phyloP scores from a whole-genome alignment of 306 rosid genomes.

The Vigna mungo region DNA sequence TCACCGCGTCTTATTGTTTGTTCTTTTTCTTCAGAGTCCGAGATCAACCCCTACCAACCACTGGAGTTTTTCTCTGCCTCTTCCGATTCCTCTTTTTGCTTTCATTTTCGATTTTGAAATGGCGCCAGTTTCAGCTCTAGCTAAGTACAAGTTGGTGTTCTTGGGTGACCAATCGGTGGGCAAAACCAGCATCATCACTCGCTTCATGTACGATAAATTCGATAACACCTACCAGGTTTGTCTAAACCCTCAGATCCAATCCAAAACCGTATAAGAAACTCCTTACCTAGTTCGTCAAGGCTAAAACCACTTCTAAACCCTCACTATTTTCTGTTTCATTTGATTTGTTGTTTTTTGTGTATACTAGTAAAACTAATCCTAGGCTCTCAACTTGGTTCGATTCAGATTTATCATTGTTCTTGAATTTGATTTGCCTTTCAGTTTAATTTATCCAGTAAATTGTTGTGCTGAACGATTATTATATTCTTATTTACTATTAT shows the following conservation, averaged over 20 bases:
- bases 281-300: background rate
- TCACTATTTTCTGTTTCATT: background rate
- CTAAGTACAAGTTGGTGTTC: slow-evolving; percentile 64
- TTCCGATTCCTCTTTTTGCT: background rate
- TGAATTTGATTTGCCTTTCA: slow-evolving; percentile 4
- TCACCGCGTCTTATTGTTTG: background rate
- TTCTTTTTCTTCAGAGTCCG: background rate
- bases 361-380: background rate
- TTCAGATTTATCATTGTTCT: background rate
- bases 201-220: slow-evolving; percentile 64
- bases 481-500: background rate
- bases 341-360: background rate
- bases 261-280: background rate
- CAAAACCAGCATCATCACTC: slow-evolving; percentile 66
- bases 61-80: slow-evolving; percentile 38
- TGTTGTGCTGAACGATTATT: background rate
- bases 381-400: background rate
- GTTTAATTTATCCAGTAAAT: background rate
- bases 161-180: slow-evolving; percentile 67
- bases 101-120: slow-evolving; percentile 16
- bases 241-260: slow-evolving; percentile 47
- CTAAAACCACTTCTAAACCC: slow-evolving; percentile 29
- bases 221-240: slow-evolving; percentile 60
- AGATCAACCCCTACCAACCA: slow-evolving; percentile 22
- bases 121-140: slow-evolving; percentile 67